Conservation (phyloP, 106 monocot genomes). For the Chionographis japonica region DNA sequence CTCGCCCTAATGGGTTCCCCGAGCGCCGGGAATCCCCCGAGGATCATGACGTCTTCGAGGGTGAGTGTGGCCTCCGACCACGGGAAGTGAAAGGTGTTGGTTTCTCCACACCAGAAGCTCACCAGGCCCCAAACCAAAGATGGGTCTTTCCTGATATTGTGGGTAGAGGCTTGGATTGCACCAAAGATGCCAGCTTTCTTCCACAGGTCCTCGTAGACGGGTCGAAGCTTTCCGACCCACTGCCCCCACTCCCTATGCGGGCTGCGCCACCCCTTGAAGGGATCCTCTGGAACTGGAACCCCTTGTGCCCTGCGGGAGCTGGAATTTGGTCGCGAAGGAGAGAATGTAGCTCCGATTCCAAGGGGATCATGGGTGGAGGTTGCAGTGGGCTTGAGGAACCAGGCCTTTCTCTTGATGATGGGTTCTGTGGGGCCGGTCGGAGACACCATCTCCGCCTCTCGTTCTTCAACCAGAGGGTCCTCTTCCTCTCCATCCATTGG, state of each 20-base stretch:
- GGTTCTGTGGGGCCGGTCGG: slow-evolving; percentile 14
- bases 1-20: slow-evolving; percentile 38
- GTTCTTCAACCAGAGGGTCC: slow-evolving; percentile 37
- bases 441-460: slow-evolving; percentile 48
- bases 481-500: neutral
- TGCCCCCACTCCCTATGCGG: slow-evolving; percentile 39
- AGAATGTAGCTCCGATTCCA: slow-evolving; percentile 1
- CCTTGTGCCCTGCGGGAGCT: neutral
- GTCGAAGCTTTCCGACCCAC: slow-evolving; percentile 58
- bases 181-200: slow-evolving; percentile 54
- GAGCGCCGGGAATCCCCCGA: slow-evolving; percentile 46
- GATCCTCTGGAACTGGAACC: slow-evolving; percentile 10
- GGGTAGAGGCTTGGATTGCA: slow-evolving; percentile 52
- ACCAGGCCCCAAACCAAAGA: slow-evolving; percentile 27
- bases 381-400: slow-evolving; percentile 42
- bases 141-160: slow-evolving; percentile 37
- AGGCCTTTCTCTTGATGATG: slow-evolving; percentile 41
- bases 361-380: neutral
- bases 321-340: slow-evolving; percentile 9
- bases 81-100: slow-evolving; percentile 70
- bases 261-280: slow-evolving; percentile 59
- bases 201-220: slow-evolving; percentile 41
- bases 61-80: slow-evolving; percentile 77
- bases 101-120: slow-evolving; percentile 49
- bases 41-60: slow-evolving; percentile 62